phyloP scores from a whole-genome alignment of 2,329 filamentous ascomycete species.

The Arthrinium phaeospermum region DNA sequence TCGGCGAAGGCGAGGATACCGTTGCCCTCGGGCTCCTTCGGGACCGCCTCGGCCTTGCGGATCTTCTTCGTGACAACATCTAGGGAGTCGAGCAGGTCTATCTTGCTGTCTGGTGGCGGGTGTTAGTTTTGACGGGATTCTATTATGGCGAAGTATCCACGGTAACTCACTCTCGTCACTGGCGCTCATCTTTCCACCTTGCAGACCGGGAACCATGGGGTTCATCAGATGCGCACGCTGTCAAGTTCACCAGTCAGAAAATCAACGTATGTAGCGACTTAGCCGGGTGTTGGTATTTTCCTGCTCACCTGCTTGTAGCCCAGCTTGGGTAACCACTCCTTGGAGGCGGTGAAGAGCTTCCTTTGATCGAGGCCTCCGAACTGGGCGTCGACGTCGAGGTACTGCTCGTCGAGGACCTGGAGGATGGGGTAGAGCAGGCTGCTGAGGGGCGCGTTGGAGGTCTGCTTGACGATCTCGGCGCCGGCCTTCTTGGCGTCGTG shows the following conservation, averaged over 20 bases:
- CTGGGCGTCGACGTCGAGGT: constrained; percentile 86
- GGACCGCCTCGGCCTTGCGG: constrained; percentile 81
- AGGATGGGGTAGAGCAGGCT: constrained; percentile 85
- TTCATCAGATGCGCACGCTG: constrained; percentile 73
- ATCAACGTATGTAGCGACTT: neutral
- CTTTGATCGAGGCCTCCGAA: constrained; percentile 84
- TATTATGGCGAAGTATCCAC: neutral
- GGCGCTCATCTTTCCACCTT: constrained; percentile 86
- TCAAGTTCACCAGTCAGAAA: neutral
- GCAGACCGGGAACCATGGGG: constrained; percentile 88
- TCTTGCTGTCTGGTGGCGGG: constrained; percentile 71
- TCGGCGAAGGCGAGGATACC: constrained; percentile 87
- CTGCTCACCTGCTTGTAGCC: constrained; percentile 64
- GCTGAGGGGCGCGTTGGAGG: constrained; percentile 73
- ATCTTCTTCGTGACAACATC: constrained; percentile 82
- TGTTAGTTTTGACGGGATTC: neutral
- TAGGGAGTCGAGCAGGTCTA: constrained; percentile 84
- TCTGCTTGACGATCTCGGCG: constrained; percentile 93
- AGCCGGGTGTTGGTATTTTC: too few relatives aligned
- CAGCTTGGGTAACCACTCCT: constrained; percentile 83
- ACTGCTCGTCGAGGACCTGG: constrained; percentile 89
- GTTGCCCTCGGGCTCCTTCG: constrained; percentile 80
- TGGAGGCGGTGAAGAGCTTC: constrained; percentile 86
- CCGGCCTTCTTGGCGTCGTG: constrained; percentile 80
- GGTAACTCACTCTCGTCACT: constrained; percentile 51